Evolutionary conservation across 2,329 filamentous ascomycete genomes (phyloP).

Genomic region (Neonectria sp.): DNA sequence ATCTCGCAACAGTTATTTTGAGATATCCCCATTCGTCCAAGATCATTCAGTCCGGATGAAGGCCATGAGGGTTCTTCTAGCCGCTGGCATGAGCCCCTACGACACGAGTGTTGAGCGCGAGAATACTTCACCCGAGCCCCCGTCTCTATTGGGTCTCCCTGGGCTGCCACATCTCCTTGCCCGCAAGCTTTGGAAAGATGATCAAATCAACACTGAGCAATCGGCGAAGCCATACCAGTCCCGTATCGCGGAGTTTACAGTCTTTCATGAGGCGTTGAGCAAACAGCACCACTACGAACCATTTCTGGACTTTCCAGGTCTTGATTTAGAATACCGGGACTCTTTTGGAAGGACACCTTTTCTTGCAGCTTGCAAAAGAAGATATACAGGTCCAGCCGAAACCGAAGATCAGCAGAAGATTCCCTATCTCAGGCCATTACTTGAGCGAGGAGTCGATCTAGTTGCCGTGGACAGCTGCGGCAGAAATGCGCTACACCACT

Average conservation of each 20-base stretch:
- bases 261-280: conserved; percentile 31
- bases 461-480: conserved; percentile 24
- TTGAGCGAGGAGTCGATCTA: conserved; percentile 35
- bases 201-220: neutral
- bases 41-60: neutral
- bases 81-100: conserved; percentile 25
- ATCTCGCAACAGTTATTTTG: neutral
- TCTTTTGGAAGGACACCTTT: conserved; percentile 29
- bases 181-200: conserved; percentile 7
- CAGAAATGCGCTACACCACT: conserved; percentile 36
- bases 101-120: neutral
- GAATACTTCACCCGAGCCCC: neutral
- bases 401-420: neutral
- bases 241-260: conserved; percentile 1
- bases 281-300: conserved; percentile 12
- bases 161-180: conserved; percentile 15
- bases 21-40: neutral
- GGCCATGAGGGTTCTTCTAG: conserved; percentile 23
- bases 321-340: conserved; percentile 33
- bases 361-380: conserved; percentile 21
- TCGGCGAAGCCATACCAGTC: neutral
- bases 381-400: rapidly evolving
- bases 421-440: conserved; percentile 6
- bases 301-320: conserved; percentile 25
- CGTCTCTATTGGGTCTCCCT: neutral